Percentiles rank a stretch among this genome's conserved stretches.
Evolutionary conservation across 2,329 filamentous ascomycete genomes (phyloP).

Genomic region (Penicillium frequentans): DNA sequence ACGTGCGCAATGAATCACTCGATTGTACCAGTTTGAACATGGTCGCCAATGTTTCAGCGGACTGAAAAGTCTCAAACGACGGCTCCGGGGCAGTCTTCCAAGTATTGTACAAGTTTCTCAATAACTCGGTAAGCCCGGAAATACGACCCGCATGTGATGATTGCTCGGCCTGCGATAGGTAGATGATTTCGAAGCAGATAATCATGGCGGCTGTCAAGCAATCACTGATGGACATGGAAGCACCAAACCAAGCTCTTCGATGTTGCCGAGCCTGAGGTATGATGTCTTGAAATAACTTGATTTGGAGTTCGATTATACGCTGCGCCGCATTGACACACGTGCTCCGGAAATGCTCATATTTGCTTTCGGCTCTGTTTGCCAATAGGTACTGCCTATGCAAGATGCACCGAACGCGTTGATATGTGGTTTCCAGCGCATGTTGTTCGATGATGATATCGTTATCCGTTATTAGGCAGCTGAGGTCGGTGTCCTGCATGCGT

Average conservation of each 20-base stretch:
- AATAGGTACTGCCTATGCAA: constrained; percentile 53
- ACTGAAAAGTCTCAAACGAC: neutral
- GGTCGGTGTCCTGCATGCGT: constrained; percentile 3
- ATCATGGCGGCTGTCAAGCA: constrained; percentile 18
- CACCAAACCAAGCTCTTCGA: constrained; percentile 16
- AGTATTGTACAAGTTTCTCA: neutral
- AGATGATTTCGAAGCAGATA: constrained; percentile 14
- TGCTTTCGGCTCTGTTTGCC: constrained; percentile 28
- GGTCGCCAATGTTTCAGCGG: neutral
- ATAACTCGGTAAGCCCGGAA: neutral
- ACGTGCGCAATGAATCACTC: neutral
- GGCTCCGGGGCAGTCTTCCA: neutral
- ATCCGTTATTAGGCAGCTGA: constrained; percentile 7
- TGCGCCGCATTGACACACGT: constrained; percentile 48
- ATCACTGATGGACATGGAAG: constrained; percentile 12
- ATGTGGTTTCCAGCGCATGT: constrained; percentile 52
- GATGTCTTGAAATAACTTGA: constrained; percentile 48
- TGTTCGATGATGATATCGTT: constrained; percentile 50
- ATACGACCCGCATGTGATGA: neutral
- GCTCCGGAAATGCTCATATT: constrained; percentile 39
- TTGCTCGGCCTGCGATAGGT: neutral
- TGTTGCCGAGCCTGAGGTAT: constrained; percentile 49
- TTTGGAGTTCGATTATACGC: constrained; percentile 48
- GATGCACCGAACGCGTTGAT: constrained; percentile 50
- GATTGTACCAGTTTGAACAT: neutral